phyloP scores from a whole-genome alignment of 148 eudicot genomes.

The Fagopyrum tataricum region DNA sequence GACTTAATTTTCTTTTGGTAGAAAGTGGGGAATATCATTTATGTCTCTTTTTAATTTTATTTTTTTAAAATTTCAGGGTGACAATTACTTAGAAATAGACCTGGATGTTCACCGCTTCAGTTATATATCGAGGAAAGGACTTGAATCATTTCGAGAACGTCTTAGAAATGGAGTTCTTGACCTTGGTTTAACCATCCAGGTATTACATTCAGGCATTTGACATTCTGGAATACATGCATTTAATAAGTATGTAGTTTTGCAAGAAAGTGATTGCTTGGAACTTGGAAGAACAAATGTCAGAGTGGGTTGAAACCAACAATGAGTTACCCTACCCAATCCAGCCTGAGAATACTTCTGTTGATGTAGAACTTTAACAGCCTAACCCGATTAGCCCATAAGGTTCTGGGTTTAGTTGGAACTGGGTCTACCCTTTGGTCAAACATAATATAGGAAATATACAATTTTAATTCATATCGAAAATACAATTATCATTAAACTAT shows the following conservation, averaged over 20 bases:
- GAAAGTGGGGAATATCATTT: not conserved
- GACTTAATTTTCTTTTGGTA: too few relatives aligned
- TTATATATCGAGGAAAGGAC: conserved; percentile 82
- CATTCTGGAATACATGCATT: not conserved
- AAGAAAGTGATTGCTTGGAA: not conserved
- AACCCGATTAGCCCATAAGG: too few relatives aligned
- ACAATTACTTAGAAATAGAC: conserved; percentile 79
- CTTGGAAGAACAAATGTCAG: not conserved
- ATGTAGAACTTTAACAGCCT: too few relatives aligned
- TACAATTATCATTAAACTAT: too few relatives aligned
- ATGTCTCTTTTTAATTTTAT: not conserved
- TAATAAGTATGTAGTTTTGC: not conserved
- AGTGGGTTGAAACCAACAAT: too few relatives aligned
- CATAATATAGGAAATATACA: too few relatives aligned
- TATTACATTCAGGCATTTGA: conserved; percentile 16
- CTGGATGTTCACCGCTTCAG: conserved; percentile 86
- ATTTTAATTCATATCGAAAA: too few relatives aligned
- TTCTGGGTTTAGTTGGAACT: too few relatives aligned
- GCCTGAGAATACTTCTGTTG: too few relatives aligned
- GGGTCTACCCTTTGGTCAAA: too few relatives aligned
- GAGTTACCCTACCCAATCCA: too few relatives aligned
- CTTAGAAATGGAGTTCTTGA: conserved; percentile 52
- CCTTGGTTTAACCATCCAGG: conserved; percentile 77
- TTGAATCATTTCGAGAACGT: conserved; percentile 70
- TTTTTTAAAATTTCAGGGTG: conserved; percentile 38